Conservation (phyloP, 306 rosid genomes). For the Luffa aegyptiaca region DNA sequence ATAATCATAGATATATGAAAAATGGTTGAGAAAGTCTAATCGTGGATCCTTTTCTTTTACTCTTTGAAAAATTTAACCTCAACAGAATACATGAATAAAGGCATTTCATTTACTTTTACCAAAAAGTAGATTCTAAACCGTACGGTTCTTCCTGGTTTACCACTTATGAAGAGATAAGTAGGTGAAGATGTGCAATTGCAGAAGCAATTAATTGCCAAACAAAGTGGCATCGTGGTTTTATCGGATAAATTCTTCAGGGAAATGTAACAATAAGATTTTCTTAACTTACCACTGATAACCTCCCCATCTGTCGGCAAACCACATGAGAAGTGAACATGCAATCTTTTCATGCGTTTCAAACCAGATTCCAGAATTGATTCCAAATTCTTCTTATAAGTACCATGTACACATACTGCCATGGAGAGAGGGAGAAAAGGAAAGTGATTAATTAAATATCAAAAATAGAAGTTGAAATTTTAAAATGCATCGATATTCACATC, state of each 20-base stretch:
- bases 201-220: neutral
- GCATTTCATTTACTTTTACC: neutral
- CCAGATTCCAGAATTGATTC: constrained; percentile 72
- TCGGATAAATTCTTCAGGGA: neutral
- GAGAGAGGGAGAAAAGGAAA: constrained; percentile 10
- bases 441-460: neutral
- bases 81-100: neutral
- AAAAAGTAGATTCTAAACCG: neutral
- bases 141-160: neutral
- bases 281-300: constrained; percentile 72
- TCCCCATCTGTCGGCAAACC: constrained; percentile 89
- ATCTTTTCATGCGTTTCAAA: constrained; percentile 75
- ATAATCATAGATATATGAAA: neutral
- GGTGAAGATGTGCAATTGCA: neutral
- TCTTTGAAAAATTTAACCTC: neutral
- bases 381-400: constrained; percentile 68
- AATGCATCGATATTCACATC: neutral
- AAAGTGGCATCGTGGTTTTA: neutral
- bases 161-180: neutral
- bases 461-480: neutral
- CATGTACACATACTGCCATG: constrained; percentile 77
- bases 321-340: constrained; percentile 83
- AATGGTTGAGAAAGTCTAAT: neutral
- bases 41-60: neutral
- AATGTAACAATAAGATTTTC: neutral